Evolutionary conservation across 164 flowering plant species (phyloP).

Genomic region (Kalanchoe fedtschenkoi): DNA sequence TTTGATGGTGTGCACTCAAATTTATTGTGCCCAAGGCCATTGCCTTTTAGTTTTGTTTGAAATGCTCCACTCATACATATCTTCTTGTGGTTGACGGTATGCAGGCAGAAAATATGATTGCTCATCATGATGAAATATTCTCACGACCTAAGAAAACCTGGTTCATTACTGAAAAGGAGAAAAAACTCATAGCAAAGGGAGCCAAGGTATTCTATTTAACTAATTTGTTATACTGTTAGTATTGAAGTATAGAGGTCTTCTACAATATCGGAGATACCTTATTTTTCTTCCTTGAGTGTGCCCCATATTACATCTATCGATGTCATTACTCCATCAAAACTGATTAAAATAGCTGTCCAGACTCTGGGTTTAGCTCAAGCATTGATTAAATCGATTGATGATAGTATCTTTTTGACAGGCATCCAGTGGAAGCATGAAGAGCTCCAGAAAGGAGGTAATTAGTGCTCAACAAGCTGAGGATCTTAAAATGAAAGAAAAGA

Average conservation of each 20-base stretch:
- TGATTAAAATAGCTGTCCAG: no score
- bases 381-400: not conserved
- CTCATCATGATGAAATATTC: conserved; percentile 66
- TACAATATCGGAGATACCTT: not conserved
- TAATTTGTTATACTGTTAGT: not conserved
- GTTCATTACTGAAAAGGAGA: conserved; percentile 83
- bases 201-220: conserved; percentile 44
- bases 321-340: not conserved
- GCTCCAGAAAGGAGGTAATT: conserved; percentile 37
- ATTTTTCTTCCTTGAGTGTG: no score
- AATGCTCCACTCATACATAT: not conserved
- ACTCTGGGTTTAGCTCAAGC: not conserved
- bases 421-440: conserved; percentile 27
- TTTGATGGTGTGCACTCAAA: not conserved
- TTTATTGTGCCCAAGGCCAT: not conserved
- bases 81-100: not conserved
- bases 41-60: not conserved
- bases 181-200: conserved; percentile 47
- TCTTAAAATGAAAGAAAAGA: conserved; percentile 74
- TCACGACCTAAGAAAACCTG: conserved; percentile 93
- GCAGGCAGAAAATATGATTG: conserved; percentile 95
- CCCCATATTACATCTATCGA: not conserved
- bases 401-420: conserved; percentile 22
- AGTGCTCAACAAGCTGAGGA: conserved; percentile 86
- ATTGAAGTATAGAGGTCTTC: not conserved